Conservation (phyloP, 2,329 filamentous ascomycete genomes). For the Nectriaceae sp. region DNA sequence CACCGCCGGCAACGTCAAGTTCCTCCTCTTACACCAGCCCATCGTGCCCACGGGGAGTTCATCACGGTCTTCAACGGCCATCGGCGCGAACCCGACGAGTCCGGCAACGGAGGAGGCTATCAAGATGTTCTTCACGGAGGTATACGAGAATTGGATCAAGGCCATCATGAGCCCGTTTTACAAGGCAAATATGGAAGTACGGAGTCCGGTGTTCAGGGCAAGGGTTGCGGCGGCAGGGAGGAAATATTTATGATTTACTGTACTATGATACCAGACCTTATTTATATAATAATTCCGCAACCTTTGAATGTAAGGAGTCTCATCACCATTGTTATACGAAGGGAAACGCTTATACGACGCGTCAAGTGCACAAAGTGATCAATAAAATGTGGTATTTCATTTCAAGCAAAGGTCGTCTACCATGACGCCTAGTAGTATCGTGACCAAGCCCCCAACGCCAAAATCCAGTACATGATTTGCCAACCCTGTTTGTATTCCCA, state of each 20-base stretch:
- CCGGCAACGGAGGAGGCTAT: constrained; percentile 95
- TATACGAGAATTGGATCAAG: constrained; percentile 97
- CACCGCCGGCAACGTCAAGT: constrained; percentile 88
- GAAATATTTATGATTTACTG: constrained; percentile 73
- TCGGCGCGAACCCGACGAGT: constrained; percentile 81
- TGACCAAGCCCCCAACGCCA: constrained; percentile 36
- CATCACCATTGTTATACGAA: too few species aligned
- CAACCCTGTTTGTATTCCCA: constrained; percentile 17
- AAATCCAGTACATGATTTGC: constrained; percentile 28
- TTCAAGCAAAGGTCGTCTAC: constrained; percentile 34
- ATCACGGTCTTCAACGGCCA: constrained; percentile 65
- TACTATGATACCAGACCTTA: constrained; percentile 1
- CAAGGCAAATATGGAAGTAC: constrained; percentile 78
- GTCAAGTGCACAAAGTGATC: constrained; percentile 11
- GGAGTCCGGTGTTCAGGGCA: constrained; percentile 81
- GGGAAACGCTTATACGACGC: too few species aligned
- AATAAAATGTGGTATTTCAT: constrained; percentile 31
- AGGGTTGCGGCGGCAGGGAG: constrained; percentile 85
- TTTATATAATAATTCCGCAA: too few species aligned
- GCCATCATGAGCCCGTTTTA: constrained; percentile 98
- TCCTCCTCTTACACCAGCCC: constrained; percentile 90
- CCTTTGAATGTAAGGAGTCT: too few species aligned
- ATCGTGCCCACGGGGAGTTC: constrained; percentile 45
- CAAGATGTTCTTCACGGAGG: constrained; percentile 89
- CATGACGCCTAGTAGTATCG: constrained; percentile 36